Percentiles rank a stretch among this genome's conserved stretches.
Conservation (phyloP, 495 filamentous ascomycete genomes). For the Letharia lupina region DNA sequence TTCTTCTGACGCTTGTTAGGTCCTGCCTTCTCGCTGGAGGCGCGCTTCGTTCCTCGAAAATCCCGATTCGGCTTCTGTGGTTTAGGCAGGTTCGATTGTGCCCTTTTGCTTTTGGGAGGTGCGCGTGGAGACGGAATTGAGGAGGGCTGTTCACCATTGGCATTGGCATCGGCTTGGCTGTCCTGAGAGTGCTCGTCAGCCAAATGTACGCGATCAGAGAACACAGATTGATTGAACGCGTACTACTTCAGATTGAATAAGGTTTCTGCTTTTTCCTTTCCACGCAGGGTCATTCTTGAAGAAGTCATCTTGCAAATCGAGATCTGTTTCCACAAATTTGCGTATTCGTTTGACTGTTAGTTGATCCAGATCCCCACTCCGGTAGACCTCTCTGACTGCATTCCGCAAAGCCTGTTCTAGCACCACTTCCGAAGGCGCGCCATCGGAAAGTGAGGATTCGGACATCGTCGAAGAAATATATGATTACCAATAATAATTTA, state of each 20-base stretch:
- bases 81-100: conserved; percentile 9
- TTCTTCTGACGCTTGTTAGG: conserved; percentile 26
- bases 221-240: conserved; percentile 26
- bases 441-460: conserved; percentile 24
- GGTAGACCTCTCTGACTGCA: conserved; percentile 50
- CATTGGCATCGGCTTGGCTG: conserved; percentile 9
- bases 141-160: conserved; percentile 2
- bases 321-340: conserved; percentile 52
- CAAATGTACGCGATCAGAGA: neutral
- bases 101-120: neutral
- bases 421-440: conserved; percentile 30
- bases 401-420: conserved; percentile 51
- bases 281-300: conserved; percentile 57
- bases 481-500: neutral
- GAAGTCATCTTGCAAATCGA: conserved; percentile 59
- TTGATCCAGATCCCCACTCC: conserved; percentile 48
- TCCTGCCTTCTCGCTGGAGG: conserved; percentile 17
- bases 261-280: conserved; percentile 69
- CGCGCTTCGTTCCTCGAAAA: conserved; percentile 19
- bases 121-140: neutral
- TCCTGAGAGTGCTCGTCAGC: conserved; percentile 16
- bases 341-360: conserved; percentile 73
- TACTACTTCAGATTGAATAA: conserved; percentile 68
- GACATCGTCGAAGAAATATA: conserved; percentile 20
- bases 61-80: conserved; percentile 3